These are phyloP conservation scores for Pleoardoris graminearum DNA, from an alignment of 2,329 filamentous ascomycete genomes.

Conservation along the genomic window DNA sequence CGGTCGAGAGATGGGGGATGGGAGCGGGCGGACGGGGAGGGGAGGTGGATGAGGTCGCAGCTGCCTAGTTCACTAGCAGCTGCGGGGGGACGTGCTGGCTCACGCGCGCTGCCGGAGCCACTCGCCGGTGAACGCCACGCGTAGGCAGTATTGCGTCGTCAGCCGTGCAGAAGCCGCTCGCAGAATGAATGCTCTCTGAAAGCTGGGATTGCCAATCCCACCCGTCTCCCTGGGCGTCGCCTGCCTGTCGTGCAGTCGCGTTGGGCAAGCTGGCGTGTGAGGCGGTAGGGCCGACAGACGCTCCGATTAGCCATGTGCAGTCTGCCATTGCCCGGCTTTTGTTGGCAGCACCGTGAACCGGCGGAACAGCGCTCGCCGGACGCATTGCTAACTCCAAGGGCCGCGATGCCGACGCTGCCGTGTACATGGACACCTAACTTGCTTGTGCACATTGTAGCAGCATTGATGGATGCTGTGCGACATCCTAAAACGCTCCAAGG, in stretches of 20 bases:
- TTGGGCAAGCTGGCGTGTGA: too few species aligned
- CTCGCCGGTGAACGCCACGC: not conserved
- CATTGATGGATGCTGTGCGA: too few species aligned
- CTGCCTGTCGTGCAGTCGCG: too few species aligned
- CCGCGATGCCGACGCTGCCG: not conserved
- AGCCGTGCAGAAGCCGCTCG: too few species aligned
- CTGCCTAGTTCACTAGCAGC: not conserved
- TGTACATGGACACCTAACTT: not conserved
- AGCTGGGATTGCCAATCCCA: too few species aligned
- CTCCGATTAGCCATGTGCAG: not conserved
- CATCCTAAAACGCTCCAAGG: not conserved
- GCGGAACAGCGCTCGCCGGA: not conserved
- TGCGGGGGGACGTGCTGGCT: not conserved
- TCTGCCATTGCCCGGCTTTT: not conserved
- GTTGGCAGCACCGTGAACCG: not conserved
- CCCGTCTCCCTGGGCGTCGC: too few species aligned
- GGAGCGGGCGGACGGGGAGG: not conserved
- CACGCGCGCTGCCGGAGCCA: not conserved
- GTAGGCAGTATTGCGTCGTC: too few species aligned
- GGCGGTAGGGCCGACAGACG: too few species aligned
- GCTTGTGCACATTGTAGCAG: not conserved
- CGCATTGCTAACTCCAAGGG: not conserved
- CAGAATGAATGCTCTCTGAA: too few species aligned
- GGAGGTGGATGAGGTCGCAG: slow-evolving; percentile 3
- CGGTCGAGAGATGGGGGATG: not conserved